These are phyloP conservation scores for Cercospora zeae-maydis DNA, from an alignment of 2,329 filamentous ascomycete genomes.

Conservation along the genomic window DNA sequence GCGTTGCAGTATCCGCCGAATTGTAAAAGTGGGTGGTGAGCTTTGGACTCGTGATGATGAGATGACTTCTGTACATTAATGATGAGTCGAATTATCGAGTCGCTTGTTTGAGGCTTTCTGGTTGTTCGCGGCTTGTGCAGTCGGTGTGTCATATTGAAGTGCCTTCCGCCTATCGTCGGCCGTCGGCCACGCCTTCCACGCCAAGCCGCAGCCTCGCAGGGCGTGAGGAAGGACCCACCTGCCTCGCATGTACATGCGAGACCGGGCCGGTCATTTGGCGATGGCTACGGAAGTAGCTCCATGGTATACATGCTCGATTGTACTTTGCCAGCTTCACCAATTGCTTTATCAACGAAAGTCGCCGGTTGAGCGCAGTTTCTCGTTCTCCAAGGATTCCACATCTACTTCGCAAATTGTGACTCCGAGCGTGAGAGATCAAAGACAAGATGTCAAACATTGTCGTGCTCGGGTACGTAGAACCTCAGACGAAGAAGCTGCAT, in stretches of 20 bases:
- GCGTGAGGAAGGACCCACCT: neutral
- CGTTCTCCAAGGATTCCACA: accelerated
- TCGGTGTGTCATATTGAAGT: neutral
- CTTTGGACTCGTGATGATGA: neutral
- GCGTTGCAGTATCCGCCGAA: constrained; percentile 34
- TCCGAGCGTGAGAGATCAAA: neutral
- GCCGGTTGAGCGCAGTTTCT: neutral
- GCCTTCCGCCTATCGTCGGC: constrained; percentile 6
- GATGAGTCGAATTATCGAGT: neutral
- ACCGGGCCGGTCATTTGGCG: neutral
- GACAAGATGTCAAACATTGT: constrained; percentile 38
- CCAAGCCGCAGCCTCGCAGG: neutral
- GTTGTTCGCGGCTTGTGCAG: neutral
- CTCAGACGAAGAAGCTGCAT: neutral
- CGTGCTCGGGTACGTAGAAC: constrained; percentile 45
- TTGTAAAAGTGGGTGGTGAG: constrained; percentile 8
- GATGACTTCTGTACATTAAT: no score
- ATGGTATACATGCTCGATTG: neutral
- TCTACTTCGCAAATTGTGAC: neutral
- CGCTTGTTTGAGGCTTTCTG: neutral
- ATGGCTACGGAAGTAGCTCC: neutral
- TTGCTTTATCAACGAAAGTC: neutral
- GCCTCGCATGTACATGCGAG: neutral
- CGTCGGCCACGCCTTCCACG: neutral
- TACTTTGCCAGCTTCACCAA: neutral